phyloP scores from a whole-genome alignment of 805 yeast species.

The Wickerhamiella occidentalis region DNA sequence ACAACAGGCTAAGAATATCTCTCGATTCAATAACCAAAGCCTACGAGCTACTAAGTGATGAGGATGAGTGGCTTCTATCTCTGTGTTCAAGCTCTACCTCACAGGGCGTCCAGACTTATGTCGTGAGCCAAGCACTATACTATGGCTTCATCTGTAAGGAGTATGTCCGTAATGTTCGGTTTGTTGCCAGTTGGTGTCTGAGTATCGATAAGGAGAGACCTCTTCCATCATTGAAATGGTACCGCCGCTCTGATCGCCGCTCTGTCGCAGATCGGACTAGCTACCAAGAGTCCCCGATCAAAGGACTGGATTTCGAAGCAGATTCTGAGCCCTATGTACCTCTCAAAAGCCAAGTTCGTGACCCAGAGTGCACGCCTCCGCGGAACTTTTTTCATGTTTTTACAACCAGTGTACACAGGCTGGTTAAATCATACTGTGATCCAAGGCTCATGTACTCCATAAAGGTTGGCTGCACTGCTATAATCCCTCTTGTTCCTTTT shows the following conservation, averaged over 20 bases:
- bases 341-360: background rate
- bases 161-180: background rate
- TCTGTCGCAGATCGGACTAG: too few relatives aligned
- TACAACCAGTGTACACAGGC: background rate
- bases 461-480: conserved; percentile 2
- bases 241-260: background rate
- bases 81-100: background rate
- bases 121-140: background rate
- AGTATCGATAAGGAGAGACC: background rate
- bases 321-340: background rate
- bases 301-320: background rate
- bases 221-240: background rate
- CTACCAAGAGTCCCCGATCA: background rate
- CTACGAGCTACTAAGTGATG: background rate
- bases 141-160: background rate
- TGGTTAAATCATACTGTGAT: background rate
- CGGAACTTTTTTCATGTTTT: background rate
- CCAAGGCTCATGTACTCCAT: background rate
- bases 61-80: background rate
- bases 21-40: background rate
- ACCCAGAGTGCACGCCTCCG: conserved; percentile 4
- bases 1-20: background rate
- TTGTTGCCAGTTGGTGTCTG: background rate
- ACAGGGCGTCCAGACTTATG: background rate
- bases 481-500: background rate